A percentile compares a stretch with the other conserved stretches of the same genome.
Conservation (phyloP, 2,329 filamentous ascomycete species). For the Trichoderma sp. region DNA sequence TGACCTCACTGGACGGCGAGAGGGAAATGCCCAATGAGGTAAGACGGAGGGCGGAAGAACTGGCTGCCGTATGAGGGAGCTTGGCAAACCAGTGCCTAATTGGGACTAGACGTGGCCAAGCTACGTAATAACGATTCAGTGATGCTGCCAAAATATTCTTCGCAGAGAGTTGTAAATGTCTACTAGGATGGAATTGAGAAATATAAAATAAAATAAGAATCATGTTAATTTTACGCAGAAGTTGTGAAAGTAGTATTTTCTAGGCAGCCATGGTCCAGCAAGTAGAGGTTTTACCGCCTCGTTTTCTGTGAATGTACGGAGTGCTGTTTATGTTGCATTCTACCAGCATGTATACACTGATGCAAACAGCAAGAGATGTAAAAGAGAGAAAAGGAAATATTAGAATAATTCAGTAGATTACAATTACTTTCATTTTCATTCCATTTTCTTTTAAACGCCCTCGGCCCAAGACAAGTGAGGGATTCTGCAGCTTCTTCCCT, state of each 20-base stretch:
- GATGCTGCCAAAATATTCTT: not conserved
- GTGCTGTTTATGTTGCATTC: not conserved
- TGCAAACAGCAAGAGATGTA: not conserved
- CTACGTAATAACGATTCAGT: no score
- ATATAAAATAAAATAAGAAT: not conserved
- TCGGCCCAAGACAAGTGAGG: not conserved
- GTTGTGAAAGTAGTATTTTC: not conserved
- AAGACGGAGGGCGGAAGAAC: slow-evolving; percentile 11
- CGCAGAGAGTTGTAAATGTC: not conserved
- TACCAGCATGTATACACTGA: not conserved
- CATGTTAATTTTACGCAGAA: rapidly evolving
- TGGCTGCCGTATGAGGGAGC: not conserved
- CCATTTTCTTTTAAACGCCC: not conserved
- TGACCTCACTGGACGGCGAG: slow-evolving; percentile 8
- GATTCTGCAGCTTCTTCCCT: not conserved
- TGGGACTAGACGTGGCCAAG: not conserved
- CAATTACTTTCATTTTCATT: not conserved
- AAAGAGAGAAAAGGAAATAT: not conserved
- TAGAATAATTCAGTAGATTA: not conserved
- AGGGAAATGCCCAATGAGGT: not conserved
- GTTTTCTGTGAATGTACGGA: not conserved
- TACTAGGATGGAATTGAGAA: not conserved
- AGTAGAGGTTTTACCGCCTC: not conserved
- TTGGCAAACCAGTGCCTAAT: not conserved
- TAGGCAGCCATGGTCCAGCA: not conserved